Conservation (phyloP, 768 basidiomycete genomes). For the Termitomyces sp. region DNA sequence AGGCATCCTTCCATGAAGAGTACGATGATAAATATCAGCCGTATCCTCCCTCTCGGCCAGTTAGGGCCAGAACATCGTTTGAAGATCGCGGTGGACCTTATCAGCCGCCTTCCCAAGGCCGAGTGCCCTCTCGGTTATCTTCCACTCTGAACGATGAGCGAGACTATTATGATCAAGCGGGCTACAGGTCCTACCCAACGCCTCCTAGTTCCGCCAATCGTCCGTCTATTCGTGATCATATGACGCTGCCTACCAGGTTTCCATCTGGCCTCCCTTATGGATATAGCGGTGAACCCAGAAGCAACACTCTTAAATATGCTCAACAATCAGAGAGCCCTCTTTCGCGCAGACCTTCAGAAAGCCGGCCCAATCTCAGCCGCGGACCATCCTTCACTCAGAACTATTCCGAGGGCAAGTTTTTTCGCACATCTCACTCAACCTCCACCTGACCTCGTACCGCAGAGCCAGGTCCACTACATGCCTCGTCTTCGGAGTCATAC, state of each 20-base stretch:
- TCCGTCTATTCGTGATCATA: constrained; percentile 16
- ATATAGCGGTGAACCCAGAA: constrained; percentile 14
- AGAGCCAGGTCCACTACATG: constrained; percentile 15
- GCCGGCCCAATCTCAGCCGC: constrained; percentile 13
- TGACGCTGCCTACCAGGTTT: constrained; percentile 5
- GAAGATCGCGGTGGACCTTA: constrained; percentile 18
- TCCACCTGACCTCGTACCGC: not conserved
- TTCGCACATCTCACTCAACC: not conserved
- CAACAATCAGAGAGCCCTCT: constrained; percentile 18
- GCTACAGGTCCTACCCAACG: constrained; percentile 18
- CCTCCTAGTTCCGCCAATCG: constrained; percentile 20
- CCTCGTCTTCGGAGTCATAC: constrained; percentile 13
- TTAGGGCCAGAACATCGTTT: constrained; percentile 27
- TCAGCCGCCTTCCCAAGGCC: constrained; percentile 6
- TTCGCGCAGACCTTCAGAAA: constrained; percentile 19
- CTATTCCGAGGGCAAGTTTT: constrained; percentile 16
- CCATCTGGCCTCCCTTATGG: constrained; percentile 6
- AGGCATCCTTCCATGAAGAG: constrained; percentile 21
- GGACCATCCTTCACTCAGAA: constrained; percentile 19
- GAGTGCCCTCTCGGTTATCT: constrained; percentile 12
- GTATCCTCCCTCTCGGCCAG: constrained; percentile 18
- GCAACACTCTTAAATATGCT: constrained; percentile 21
- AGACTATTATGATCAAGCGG: constrained; percentile 14
- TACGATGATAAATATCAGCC: constrained; percentile 16
- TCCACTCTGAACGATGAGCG: constrained; percentile 17